A percentile compares a stretch with the other conserved stretches of the same genome.
Evolutionary conservation across 139 green algal genomes (phyloP).

Genomic region (Astrephomene gubernaculifera): DNA sequence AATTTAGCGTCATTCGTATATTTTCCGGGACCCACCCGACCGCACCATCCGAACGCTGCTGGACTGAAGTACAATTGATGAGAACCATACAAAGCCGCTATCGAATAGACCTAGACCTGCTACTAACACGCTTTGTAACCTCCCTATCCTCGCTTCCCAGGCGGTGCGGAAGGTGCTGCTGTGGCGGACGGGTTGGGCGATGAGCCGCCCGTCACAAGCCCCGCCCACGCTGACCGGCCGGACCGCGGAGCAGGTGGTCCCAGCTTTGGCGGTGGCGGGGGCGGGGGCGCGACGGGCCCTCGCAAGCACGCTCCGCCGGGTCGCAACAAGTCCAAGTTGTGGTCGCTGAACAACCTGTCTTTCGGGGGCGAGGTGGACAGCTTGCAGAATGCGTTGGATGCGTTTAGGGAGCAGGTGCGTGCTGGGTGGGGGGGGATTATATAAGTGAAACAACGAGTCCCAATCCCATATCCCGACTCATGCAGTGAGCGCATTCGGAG

Average conservation of each 20-base stretch:
- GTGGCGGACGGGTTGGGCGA: slow-evolving; percentile 44
- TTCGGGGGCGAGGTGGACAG: slow-evolving; percentile 65
- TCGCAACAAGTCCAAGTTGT: slow-evolving; percentile 67
- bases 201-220: slow-evolving; percentile 66
- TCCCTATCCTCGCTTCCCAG: no score
- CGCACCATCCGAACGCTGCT: no score
- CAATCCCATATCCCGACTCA: no score
- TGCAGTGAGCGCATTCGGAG: no score
- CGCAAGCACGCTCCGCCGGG: slow-evolving; percentile 48
- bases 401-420: slow-evolving; percentile 63
- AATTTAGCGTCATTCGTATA: no score
- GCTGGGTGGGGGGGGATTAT: neutral
- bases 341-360: slow-evolving; percentile 54
- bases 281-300: neutral
- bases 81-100: no score
- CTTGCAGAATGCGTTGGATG: slow-evolving; percentile 80
- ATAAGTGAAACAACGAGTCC: no score
- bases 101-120: no score
- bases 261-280: neutral
- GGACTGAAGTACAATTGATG: no score
- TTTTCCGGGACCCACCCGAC: no score
- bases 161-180: slow-evolving; percentile 40
- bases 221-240: slow-evolving; percentile 39
- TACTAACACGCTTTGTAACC: no score
- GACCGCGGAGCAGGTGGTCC: neutral